Percentiles rank a stretch among this genome's conserved stretches.
Conservation (phyloP, 228 moss, liverwort and hornwort genomes). For the Sphagnum fallax region DNA sequence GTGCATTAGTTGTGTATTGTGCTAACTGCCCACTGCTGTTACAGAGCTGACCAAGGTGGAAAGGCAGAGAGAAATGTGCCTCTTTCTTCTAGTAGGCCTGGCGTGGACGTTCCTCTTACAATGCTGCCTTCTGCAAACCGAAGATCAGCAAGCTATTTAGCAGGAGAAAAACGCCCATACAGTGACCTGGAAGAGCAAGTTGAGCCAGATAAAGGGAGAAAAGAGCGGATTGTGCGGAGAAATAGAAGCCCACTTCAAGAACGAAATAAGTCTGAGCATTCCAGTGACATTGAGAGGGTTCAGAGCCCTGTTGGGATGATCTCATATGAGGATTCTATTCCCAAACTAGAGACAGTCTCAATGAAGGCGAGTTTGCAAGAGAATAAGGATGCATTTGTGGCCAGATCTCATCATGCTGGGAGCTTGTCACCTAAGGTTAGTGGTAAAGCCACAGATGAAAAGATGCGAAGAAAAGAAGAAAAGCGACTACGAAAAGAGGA, state of each 20-base stretch:
- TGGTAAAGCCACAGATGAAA: constrained; percentile 56
- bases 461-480: constrained; percentile 77
- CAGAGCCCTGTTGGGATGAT: constrained; percentile 37
- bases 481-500: constrained; percentile 80
- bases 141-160: constrained; percentile 24
- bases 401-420: constrained; percentile 45
- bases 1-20: too few relatives aligned
- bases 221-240: constrained; percentile 15
- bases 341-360: constrained; percentile 16
- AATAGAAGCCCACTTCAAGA: constrained; percentile 1
- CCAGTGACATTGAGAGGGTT: background rate
- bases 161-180: constrained; percentile 38
- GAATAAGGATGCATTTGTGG: constrained; percentile 37
- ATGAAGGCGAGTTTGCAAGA: constrained; percentile 45
- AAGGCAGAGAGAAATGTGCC: constrained; percentile 42
- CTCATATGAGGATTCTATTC: constrained; percentile 42
- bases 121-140: constrained; percentile 44
- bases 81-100: constrained; percentile 26
- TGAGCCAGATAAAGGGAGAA: constrained; percentile 16
- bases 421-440: constrained; percentile 65
- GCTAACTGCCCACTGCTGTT: too few relatives aligned
- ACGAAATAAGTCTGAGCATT: background rate
- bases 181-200: constrained; percentile 31
- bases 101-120: constrained; percentile 28
- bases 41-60: constrained; percentile 47